Conservation (phyloP, 2,329 filamentous ascomycete species). For the Capronia americana region DNA sequence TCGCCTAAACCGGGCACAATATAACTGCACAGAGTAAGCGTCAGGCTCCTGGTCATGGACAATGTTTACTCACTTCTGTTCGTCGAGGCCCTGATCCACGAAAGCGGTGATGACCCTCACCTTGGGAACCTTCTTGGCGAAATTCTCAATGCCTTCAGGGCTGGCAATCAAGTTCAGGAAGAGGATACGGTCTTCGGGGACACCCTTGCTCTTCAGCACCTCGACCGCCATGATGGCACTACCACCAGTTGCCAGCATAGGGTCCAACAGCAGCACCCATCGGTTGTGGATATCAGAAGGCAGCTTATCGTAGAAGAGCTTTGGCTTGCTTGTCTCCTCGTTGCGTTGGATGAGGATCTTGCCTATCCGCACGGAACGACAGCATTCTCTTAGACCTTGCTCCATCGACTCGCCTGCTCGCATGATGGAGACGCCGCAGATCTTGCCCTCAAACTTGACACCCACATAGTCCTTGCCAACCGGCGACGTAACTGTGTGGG, state of each 20-base stretch:
- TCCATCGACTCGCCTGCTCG: constrained; percentile 98
- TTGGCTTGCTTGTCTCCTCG: constrained; percentile 89
- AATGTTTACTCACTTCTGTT: constrained; percentile 79
- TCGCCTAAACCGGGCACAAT: constrained; percentile 48
- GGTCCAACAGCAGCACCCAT: constrained; percentile 93
- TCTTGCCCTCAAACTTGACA: constrained; percentile 95
- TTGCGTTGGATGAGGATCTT: constrained; percentile 98
- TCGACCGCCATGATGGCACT: constrained; percentile 97
- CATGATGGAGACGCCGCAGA: constrained; percentile 99
- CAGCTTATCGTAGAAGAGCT: constrained; percentile 97
- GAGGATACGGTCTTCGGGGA: constrained; percentile 91
- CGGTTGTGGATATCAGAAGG: constrained; percentile 89
- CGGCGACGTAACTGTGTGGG: constrained; percentile 87
- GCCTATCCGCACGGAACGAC: constrained; percentile 94
- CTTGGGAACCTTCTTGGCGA: constrained; percentile 86
- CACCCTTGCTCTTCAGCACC: constrained; percentile 84
- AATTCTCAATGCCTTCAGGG: constrained; percentile 86
- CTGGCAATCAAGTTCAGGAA: constrained; percentile 99
- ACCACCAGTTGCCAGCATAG: constrained; percentile 98
- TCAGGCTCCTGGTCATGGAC: neutral
- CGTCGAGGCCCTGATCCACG: constrained; percentile 92
- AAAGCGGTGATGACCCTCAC: constrained; percentile 94
- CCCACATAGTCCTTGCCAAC: constrained; percentile 87
- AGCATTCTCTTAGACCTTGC: constrained; percentile 93
- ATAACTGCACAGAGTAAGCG: constrained; percentile 40